Base-by-base conservation (phyloP, 805 yeast genomes). In the Kuraishia floccosa region DNA sequence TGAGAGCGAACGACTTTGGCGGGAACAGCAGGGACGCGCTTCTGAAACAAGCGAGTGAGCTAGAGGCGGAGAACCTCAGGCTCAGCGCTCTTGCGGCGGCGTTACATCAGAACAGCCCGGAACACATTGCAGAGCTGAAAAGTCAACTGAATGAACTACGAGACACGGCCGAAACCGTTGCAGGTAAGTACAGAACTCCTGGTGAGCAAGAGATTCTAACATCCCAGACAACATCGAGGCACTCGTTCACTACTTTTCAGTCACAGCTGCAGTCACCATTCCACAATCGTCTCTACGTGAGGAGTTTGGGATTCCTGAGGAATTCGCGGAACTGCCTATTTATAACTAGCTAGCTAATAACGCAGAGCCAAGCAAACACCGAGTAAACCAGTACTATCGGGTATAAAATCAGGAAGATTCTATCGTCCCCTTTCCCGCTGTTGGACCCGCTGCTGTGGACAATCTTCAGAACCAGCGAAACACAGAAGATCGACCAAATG, bases 361-460 rank as follows among this genome's bases (percentile, higher is more conserved):
- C 67, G 32, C 60, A 65, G 21, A 72, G 54, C 76, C 76, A 72
- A 23, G 72, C 56, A 38, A 71, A 60, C 3, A 68, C 56, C 2
- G 70, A 62, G 43, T 64, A 71, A 49, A 70, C 65, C 35, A 71
- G 53, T 9, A 59, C 61, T 9, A 72, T 63, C 1, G 78, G 78
- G 38, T 68, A 70, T 5, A 70, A 54, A 32, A 74, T 72, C 33
- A 72, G 52, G 16, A 68, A 51, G 3, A 70, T 60, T 34, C 76
- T 54, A 14, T 72, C 72, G 16, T 74, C 76, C 17, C 67, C 62
- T 10, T 66, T 72, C 4, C 66, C 72, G 15, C 58, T 56, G 18
- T 40, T 40, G 13, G 52, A 42, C 28, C 51, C 52, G 38, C 58
- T 50, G 35, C 54, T 54, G 32, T 46, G 52, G 21, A 53, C 45